These are phyloP conservation scores for Heritiera littoralis DNA, from an alignment of 345 rosid genomes.

Conservation along the genomic window DNA sequence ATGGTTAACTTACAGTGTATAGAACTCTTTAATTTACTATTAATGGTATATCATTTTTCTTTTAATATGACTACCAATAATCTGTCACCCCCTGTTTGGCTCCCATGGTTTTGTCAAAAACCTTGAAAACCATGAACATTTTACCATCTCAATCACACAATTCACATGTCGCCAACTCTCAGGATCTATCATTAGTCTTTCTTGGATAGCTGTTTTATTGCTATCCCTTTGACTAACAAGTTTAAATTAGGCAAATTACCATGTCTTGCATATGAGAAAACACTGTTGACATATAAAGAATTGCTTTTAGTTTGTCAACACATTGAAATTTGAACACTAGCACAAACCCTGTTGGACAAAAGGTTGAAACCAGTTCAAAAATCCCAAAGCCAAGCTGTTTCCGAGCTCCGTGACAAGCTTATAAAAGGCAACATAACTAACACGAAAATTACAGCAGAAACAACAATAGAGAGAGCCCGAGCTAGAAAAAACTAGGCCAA, in stretches of 20 bases:
- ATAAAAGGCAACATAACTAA: background rate
- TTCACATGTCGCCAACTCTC: background rate
- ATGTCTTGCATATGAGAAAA: background rate
- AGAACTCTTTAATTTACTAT: too few relatives aligned
- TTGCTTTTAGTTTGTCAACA: background rate
- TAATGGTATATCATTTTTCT: background rate
- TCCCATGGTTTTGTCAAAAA: background rate
- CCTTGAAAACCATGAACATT: background rate
- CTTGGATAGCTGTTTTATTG: background rate
- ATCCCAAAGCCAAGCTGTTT: background rate
- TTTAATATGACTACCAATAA: background rate
- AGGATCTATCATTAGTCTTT: background rate
- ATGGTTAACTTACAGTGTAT: too few relatives aligned
- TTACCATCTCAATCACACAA: background rate
- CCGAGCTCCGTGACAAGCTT: background rate
- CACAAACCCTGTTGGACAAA: background rate
- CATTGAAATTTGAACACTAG: background rate
- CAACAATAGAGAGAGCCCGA: background rate
- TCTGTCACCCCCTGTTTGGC: background rate
- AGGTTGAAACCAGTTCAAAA: background rate
- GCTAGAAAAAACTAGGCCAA: background rate
- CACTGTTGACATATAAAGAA: too few relatives aligned
- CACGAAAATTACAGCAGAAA: background rate
- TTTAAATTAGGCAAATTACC: background rate
- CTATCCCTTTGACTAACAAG: background rate